Percentiles rank a stretch among this genome's conserved stretches.
Conservation (phyloP, 345 rosid genomes). For the Aethionema arabicum region DNA sequence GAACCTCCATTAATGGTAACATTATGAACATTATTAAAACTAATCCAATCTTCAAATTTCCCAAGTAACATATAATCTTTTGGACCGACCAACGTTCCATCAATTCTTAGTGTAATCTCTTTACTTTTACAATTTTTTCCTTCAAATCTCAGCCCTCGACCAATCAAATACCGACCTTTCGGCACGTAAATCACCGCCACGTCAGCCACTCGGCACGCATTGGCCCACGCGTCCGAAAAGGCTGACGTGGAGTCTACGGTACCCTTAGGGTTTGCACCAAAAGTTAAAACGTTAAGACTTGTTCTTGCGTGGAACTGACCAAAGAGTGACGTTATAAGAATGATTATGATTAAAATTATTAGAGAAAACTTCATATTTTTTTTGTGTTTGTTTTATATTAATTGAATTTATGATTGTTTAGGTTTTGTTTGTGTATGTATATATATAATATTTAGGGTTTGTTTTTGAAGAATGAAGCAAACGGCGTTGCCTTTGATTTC, state of each 20-base stretch:
- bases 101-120: constrained; percentile 42
- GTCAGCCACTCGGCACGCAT: constrained; percentile 40
- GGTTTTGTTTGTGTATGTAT: constrained; percentile 11
- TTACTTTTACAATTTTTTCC: constrained; percentile 46
- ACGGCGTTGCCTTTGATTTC: constrained; percentile 32
- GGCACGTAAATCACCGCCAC: constrained; percentile 41
- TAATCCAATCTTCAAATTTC: constrained; percentile 43
- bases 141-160: constrained; percentile 38
- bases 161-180: constrained; percentile 47
- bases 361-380: constrained; percentile 25
- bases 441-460: constrained; percentile 16
- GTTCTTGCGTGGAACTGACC: constrained; percentile 29
- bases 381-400: background rate
- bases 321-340: constrained; percentile 9
- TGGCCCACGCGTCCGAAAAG: constrained; percentile 48
- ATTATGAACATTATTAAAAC: constrained; percentile 44
- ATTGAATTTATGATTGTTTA: constrained; percentile 14
- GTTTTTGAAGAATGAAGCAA: constrained; percentile 32
- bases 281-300: constrained; percentile 41
- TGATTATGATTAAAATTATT: constrained; percentile 15
- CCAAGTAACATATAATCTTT: constrained; percentile 45
- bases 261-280: constrained; percentile 50
- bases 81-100: constrained; percentile 55
- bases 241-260: constrained; percentile 43
- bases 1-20: constrained; percentile 51